Evolutionary conservation across 2,329 filamentous ascomycete species (phyloP).

Genomic region (Scedosporium boydii): DNA sequence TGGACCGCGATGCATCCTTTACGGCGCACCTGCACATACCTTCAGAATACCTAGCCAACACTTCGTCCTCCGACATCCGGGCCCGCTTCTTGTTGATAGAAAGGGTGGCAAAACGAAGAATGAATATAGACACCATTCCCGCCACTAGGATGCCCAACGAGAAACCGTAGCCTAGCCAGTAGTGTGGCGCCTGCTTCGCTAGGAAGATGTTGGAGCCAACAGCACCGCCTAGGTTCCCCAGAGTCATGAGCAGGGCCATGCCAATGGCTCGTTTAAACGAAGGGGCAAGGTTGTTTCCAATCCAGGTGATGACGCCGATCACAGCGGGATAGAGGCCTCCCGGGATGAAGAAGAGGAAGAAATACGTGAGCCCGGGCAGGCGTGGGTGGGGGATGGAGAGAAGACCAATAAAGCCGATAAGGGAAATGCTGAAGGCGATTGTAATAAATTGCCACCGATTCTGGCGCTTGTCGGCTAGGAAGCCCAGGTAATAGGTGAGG

Average conservation of each 20-base stretch:
- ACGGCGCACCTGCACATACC: not conserved
- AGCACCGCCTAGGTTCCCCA: slow-evolving; percentile 17
- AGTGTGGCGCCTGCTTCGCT: slow-evolving; percentile 21
- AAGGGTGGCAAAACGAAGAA: slow-evolving; percentile 9
- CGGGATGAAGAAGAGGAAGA: slow-evolving; percentile 15
- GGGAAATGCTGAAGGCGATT: slow-evolving; percentile 8
- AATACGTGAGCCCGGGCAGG: slow-evolving; percentile 17
- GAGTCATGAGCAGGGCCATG: slow-evolving; percentile 14
- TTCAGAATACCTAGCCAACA: slow-evolving; percentile 11
- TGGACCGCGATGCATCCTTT: too few species aligned
- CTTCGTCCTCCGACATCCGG: slow-evolving; percentile 7
- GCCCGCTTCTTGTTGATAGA: slow-evolving; percentile 19
- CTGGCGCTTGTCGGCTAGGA: slow-evolving; percentile 7
- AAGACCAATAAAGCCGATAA: slow-evolving; percentile 9
- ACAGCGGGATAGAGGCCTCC: slow-evolving; percentile 21
- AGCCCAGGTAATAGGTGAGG: slow-evolving; percentile 11
- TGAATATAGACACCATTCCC: not conserved
- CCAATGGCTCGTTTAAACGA: slow-evolving; percentile 15
- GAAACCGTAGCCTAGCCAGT: slow-evolving; percentile 25
- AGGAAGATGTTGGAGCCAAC: slow-evolving; percentile 29
- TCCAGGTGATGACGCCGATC: slow-evolving; percentile 16
- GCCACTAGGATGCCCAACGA: slow-evolving; percentile 14
- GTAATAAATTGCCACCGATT: slow-evolving; percentile 9
- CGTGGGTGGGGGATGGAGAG: slow-evolving; percentile 11
- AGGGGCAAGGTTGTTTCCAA: slow-evolving; percentile 16